These are phyloP conservation scores for Cercospora zeina DNA, from an alignment of 2,329 filamentous ascomycete genomes.

Conservation along the genomic window DNA sequence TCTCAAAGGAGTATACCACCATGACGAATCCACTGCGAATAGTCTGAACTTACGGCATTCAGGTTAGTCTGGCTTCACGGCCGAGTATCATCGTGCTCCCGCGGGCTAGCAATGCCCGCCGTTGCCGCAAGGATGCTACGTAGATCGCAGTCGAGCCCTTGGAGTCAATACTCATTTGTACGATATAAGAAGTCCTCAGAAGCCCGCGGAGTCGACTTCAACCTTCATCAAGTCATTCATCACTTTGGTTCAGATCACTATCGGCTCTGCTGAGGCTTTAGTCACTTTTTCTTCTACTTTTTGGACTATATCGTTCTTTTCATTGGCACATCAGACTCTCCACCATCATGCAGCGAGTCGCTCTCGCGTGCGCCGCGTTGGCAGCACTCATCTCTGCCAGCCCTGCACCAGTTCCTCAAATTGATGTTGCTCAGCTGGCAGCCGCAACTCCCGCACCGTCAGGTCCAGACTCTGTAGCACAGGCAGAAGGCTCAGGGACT, in stretches of 20 bases:
- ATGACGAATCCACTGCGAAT: not conserved
- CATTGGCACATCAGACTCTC: not conserved
- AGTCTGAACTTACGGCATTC: not conserved
- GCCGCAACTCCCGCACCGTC: slow-evolving; percentile 29
- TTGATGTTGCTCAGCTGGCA: slow-evolving; percentile 26
- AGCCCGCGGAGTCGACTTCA: not conserved
- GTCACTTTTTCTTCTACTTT: not conserved
- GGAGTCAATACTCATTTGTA: not conserved
- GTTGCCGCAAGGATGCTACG: not conserved
- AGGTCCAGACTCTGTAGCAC: slow-evolving; percentile 22
- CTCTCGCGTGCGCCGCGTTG: slow-evolving; percentile 19
- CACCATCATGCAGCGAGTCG: slow-evolving; percentile 11
- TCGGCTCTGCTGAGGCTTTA: not conserved
- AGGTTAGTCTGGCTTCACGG: not conserved
- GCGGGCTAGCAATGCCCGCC: not conserved
- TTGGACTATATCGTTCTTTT: not conserved
- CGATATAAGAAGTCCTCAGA: not conserved
- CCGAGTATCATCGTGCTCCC: not conserved
- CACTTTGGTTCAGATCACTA: not conserved
- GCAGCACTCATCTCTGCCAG: slow-evolving; percentile 21
- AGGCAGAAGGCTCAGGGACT: slow-evolving; percentile 22
- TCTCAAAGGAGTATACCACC: not conserved
- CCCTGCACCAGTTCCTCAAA: slow-evolving; percentile 23
- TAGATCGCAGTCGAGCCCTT: not conserved
- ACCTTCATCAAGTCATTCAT: not conserved